phyloP scores from a whole-genome alignment of 148 eudicot genomes.

The Rhododendron mucronatum region DNA sequence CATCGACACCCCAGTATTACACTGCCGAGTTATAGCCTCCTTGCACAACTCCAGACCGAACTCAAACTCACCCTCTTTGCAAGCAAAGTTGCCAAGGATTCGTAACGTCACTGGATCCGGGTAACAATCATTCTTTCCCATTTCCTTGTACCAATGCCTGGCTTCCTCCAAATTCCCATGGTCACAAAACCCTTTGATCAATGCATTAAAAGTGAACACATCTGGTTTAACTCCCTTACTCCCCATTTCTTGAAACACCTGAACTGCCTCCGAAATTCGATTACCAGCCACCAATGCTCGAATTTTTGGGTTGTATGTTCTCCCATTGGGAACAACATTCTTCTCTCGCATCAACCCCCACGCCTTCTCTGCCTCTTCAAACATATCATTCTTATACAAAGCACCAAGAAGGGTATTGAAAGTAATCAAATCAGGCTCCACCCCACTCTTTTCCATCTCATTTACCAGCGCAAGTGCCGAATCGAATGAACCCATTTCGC shows the following conservation, averaged over 20 bases:
- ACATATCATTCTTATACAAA: slow-evolving; percentile 24
- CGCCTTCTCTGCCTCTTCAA: slow-evolving; percentile 35
- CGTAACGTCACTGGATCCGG: slow-evolving; percentile 21
- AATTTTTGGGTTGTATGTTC: slow-evolving; percentile 36
- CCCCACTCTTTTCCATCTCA: slow-evolving; percentile 43
- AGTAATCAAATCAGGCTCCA: slow-evolving; percentile 28
- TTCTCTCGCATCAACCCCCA: slow-evolving; percentile 43
- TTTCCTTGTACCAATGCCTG: slow-evolving; percentile 35
- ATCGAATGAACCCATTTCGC: slow-evolving; percentile 38
- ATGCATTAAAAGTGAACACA: slow-evolving; percentile 19
- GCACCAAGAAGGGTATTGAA: slow-evolving; percentile 37
- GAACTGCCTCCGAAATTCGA: slow-evolving; percentile 1
- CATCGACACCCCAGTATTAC: neutral
- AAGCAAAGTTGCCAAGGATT: slow-evolving; percentile 20
- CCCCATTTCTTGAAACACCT: slow-evolving; percentile 26
- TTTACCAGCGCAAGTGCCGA: slow-evolving; percentile 25
- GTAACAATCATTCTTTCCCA: slow-evolving; percentile 8
- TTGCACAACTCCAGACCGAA: slow-evolving; percentile 38
- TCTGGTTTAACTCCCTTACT: slow-evolving; percentile 11
- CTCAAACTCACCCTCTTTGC: slow-evolving; percentile 32
- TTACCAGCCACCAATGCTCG: slow-evolving; percentile 20
- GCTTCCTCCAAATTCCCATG: slow-evolving; percentile 31
- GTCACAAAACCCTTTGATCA: slow-evolving; percentile 28
- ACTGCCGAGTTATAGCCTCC: slow-evolving; percentile 9
- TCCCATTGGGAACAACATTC: slow-evolving; percentile 30